These are phyloP conservation scores for Cercis canadensis DNA, from an alignment of 306 rosid genomes.

Conservation along the genomic window DNA sequence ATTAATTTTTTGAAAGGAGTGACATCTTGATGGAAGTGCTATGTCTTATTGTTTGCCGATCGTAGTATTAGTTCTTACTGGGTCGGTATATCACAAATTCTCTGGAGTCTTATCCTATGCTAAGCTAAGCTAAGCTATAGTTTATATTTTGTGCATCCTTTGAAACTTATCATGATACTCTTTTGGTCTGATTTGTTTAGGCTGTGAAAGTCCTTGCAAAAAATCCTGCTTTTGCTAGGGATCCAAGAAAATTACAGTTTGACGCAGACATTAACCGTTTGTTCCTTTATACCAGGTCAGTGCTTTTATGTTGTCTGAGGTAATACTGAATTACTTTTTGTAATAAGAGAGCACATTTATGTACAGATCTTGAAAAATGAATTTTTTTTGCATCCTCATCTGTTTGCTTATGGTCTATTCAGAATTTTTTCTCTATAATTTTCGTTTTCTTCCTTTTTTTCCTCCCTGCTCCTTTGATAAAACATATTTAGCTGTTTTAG, in stretches of 20 bases:
- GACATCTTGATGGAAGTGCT: slow-evolving; percentile 12
- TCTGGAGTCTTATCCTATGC: slow-evolving; percentile 9
- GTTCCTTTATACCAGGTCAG: slow-evolving; percentile 82
- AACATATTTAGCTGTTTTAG: neutral
- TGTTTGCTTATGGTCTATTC: neutral
- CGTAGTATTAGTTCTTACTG: slow-evolving; percentile 15
- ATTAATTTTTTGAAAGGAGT: neutral
- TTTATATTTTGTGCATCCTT: slow-evolving; percentile 3
- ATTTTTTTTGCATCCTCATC: neutral
- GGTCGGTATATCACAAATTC: slow-evolving; percentile 12
- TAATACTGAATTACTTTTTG: neutral
- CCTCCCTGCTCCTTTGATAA: neutral
- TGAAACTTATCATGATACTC: slow-evolving; percentile 9
- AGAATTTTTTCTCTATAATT: slow-evolving; percentile 1
- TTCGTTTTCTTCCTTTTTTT: neutral
- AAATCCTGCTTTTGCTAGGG: slow-evolving; percentile 59
- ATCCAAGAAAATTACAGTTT: slow-evolving; percentile 79
- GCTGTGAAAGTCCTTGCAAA: slow-evolving; percentile 70
- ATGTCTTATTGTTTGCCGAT: slow-evolving; percentile 3
- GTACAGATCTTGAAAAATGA: neutral
- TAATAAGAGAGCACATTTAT: slow-evolving; percentile 1
- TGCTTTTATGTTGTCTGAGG: slow-evolving; percentile 16
- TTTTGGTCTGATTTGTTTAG: slow-evolving; percentile 43
- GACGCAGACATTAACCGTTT: slow-evolving; percentile 86
- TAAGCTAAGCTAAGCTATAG: neutral